Evolutionary conservation across 2,329 filamentous ascomycete species (phyloP), one percentile per base, ranked within the genome.

Genomic region (Penicillium sp.): DNA sequence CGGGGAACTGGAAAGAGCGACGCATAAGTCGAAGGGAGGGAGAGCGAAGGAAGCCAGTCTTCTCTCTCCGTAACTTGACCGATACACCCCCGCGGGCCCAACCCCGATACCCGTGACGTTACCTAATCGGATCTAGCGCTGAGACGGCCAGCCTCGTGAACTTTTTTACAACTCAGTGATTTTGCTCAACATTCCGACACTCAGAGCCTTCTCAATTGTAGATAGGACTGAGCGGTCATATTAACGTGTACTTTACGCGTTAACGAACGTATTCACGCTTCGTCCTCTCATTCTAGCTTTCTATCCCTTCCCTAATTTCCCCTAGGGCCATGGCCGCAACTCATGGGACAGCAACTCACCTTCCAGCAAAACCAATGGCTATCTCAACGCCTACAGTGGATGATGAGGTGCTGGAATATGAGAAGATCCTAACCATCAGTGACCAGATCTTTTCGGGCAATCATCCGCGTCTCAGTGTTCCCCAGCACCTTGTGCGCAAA

Each of bases 361-460:
- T 65, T 49, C 54, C 63, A 52, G 51, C 68, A 54, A 59, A 64
- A 56, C 61, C 61, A 52, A 56, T 63, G 48, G 52, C 63, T 55
- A 45, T 57, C 35, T 44, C 56, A 31, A 59, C 61, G 27, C 53
- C 63, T 46, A 60, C 65, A 48, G 52, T 81, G 58, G 66, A 77
- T 50, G 74, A 78, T 63, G 81, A 86, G 64, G 72, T 86, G 41
- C 71, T 77, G 62, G 82, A 91, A 71, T 93, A 89, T 75, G 81
- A 86, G 65, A 89, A 86, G 73, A 87, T 97, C 63, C 69, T 95
- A 64, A 81, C 78, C 60, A 84, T 97, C 70, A 86, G 84, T 71
- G 87, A 95, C 75, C 79, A 84, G 60, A 80, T 97, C 61, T 77
- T 93, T 66, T 82, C 88, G 68, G 90, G 91, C 65, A 83, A 79